A percentile compares a stretch with the other conserved stretches of the same genome.
Evolutionary conservation across 305 asterid species (phyloP).

Genomic region (Rubia balearica): DNA sequence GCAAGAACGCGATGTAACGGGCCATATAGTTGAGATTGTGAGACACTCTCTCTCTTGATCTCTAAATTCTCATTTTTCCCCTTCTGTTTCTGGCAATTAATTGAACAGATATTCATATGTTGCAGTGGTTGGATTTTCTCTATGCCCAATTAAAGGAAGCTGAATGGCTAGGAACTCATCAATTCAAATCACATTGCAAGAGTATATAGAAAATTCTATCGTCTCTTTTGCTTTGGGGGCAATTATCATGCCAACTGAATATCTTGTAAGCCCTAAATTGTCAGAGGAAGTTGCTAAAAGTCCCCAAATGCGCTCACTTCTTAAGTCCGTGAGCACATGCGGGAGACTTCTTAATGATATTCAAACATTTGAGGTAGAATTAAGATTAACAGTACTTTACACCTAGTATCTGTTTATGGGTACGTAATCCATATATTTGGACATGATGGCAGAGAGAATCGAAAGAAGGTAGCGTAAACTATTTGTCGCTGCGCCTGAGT

Average conservation of each 20-base stretch:
- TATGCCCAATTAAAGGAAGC: constrained; percentile 69
- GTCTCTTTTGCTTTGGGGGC: constrained; percentile 73
- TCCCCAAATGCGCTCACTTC: constrained; percentile 44
- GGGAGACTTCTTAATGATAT: constrained; percentile 88
- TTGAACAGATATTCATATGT: not conserved
- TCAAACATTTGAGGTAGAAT: constrained; percentile 50
- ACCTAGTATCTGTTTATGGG: not conserved
- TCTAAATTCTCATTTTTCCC: not conserved
- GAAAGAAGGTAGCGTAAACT: constrained; percentile 51
- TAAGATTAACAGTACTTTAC: not conserved
- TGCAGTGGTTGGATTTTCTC: constrained; percentile 73
- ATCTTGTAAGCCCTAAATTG: constrained; percentile 64
- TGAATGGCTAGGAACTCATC: constrained; percentile 37
- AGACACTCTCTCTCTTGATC: constrained; percentile 26
- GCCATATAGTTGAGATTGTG: constrained; percentile 61
- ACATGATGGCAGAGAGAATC: constrained; percentile 82
- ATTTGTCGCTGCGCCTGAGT: constrained; percentile 39
- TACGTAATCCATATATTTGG: no score
- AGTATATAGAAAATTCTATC: constrained; percentile 55
- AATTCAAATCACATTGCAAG: constrained; percentile 45
- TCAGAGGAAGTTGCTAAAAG: constrained; percentile 52
- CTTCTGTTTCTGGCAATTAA: not conserved
- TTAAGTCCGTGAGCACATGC: constrained; percentile 50
- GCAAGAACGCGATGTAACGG: constrained; percentile 52
- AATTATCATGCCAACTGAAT: constrained; percentile 65